Evolutionary conservation across 495 filamentous ascomycete genomes (phyloP), one percentile per base, ranked within the genome.

Genomic region (Aspergillus saccharolyticus): DNA sequence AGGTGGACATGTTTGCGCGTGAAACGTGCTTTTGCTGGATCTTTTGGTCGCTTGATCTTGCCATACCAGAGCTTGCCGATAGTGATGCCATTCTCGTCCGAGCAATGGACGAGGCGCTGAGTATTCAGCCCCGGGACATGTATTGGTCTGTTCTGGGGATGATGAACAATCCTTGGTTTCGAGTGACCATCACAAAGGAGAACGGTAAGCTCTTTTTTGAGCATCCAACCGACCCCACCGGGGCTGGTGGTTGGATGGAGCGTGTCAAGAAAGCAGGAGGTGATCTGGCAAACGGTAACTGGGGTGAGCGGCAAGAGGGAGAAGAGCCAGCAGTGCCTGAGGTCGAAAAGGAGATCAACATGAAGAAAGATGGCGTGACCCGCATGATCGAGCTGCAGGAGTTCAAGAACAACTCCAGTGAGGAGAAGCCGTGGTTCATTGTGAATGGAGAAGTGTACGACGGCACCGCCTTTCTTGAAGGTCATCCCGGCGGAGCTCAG

Each of bases 81-180:
- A 84, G 88, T 4, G 78, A 83, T 44, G 91, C 93, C 58, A 82
- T 97, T 16, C 75, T 96, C 48, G 87, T 96, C 8, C 79, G 93
- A 48, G 89, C 89, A 4, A 96, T 96, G 89, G 93, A 97, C 65
- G 93, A 97, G 48, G 83, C 87, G 28, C 84, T 97, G 83, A 88
- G 85, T 63, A 75, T 90, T 0, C 91, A 96, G 66, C 92, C 93
- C 6, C 78, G 88, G 57, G 93, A 97, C 63, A 96, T 96, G 88
- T 97, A 97, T 71, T 97, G 93, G 93, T 89, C 83, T 55, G 92
- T 96, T 17, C 74, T 97, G 44, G 93, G 93, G 0, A 97, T 97
- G 93, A 97, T 97, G 93, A 96, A 97, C 68, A 97, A 96, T 65
- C 88, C 91, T 7, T 97, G 93, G 93, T 97, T 86, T 69, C 79